These are phyloP conservation scores for Cerioporus squamosus DNA, from an alignment of 1,284 basidiomycete species.

Conservation along the genomic window DNA sequence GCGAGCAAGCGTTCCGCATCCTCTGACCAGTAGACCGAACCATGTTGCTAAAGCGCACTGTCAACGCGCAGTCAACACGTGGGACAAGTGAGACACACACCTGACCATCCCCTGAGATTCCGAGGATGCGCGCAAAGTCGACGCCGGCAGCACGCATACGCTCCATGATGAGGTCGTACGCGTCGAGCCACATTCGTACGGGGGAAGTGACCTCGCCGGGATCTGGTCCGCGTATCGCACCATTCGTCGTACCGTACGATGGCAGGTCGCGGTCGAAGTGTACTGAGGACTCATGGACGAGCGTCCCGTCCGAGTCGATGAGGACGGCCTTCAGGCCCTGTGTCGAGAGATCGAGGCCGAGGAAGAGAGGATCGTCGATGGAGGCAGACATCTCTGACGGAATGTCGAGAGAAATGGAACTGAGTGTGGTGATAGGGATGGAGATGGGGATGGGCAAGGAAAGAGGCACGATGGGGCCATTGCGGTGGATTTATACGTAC, in stretches of 20 bases:
- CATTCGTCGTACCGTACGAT: slow-evolving; percentile 73
- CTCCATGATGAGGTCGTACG: slow-evolving; percentile 79
- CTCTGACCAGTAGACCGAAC: slow-evolving; percentile 85
- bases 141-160: slow-evolving; percentile 67
- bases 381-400: neutral
- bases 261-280: slow-evolving; percentile 85
- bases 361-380: slow-evolving; percentile 57
- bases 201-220: slow-evolving; percentile 81
- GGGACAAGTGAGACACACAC: slow-evolving; percentile 40
- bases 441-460: neutral
- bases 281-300: slow-evolving; percentile 76
- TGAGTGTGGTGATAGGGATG: neutral
- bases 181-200: slow-evolving; percentile 84
- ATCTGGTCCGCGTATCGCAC: slow-evolving; percentile 69
- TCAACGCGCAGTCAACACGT: neutral
- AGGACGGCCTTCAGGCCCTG: slow-evolving; percentile 85
- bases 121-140: slow-evolving; percentile 60
- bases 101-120: slow-evolving; percentile 79
- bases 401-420: neutral
- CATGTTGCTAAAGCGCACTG: slow-evolving; percentile 73
- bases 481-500: slow-evolving; percentile 15
- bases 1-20: slow-evolving; percentile 58
- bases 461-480: neutral
- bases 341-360: slow-evolving; percentile 88
- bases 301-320: slow-evolving; percentile 59